Evolutionary conservation across 1,284 basidiomycete genomes (phyloP).

Genomic region (Naganishia albida): DNA sequence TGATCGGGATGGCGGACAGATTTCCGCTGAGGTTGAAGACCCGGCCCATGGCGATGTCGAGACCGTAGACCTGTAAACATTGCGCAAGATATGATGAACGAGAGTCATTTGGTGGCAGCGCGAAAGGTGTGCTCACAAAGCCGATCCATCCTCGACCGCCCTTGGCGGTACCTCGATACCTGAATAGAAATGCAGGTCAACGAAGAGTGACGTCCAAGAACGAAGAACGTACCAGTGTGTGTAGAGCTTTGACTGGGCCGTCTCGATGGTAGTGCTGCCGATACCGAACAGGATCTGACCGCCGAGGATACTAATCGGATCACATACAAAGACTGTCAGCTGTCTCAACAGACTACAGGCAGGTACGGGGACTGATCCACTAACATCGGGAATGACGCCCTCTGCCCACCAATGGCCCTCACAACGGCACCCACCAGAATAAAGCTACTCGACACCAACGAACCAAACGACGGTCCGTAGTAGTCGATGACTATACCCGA

Average conservation of each 20-base stretch:
- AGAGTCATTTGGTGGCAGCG: background rate
- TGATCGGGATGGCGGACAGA: conserved; percentile 50
- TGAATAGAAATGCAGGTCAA: background rate
- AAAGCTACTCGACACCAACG: conserved; percentile 15
- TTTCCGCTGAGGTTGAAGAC: conserved; percentile 36
- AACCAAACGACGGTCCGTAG: conserved; percentile 40
- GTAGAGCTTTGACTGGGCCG: conserved; percentile 44
- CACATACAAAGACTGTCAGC: background rate
- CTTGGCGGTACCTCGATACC: conserved; percentile 27
- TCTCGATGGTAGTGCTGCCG: conserved; percentile 48
- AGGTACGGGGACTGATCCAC: background rate
- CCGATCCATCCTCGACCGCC: conserved; percentile 29
- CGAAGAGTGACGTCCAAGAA: conserved; percentile 31
- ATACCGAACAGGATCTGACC: conserved; percentile 36
- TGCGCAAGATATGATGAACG: background rate
- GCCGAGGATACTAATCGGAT: conserved; percentile 23
- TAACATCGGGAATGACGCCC: conserved; percentile 16
- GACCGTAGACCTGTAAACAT: conserved; percentile 39
- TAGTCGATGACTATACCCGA: conserved; percentile 56
- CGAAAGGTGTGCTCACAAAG: conserved; percentile 3
- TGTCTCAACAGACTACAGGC: too few relatives aligned
- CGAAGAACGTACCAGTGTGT: conserved; percentile 35
- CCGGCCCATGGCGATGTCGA: conserved; percentile 48
- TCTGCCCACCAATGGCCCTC: conserved; percentile 27
- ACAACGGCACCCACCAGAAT: conserved; percentile 29